Evolutionary conservation across 306 rosid species (phyloP).

Genomic region (Inga leiocalycina): DNA sequence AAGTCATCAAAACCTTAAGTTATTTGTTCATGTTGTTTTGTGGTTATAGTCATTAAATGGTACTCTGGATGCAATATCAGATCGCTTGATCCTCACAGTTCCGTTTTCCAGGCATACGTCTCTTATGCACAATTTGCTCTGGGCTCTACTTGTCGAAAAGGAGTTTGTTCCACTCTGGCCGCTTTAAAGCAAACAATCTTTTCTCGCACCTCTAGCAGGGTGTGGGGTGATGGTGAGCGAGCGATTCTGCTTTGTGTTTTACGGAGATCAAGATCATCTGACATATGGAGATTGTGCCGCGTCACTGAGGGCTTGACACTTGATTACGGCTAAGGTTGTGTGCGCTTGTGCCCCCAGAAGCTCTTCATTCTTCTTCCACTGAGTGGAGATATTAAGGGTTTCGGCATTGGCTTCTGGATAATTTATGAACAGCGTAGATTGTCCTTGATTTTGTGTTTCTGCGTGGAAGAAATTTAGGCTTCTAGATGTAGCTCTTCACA

Average conservation of each 20-base stretch:
- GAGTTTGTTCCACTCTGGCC: conserved; percentile 94
- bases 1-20: not conserved
- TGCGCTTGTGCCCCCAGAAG: conserved; percentile 44
- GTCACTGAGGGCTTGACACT: conserved; percentile 82
- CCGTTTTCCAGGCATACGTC: conserved; percentile 54
- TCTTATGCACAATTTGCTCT: conserved; percentile 53
- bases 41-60: not conserved
- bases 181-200: conserved; percentile 56
- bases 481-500: conserved; percentile 50
- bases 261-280: conserved; percentile 72
- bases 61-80: conserved; percentile 17
- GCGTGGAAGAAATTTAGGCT: conserved; percentile 33
- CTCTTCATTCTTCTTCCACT: conserved; percentile 32
- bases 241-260: conserved; percentile 61
- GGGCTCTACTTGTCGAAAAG: conserved; percentile 52
- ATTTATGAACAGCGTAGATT: conserved; percentile 39
- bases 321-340: conserved; percentile 90
- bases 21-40: conserved; percentile 16
- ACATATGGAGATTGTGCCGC: conserved; percentile 96
- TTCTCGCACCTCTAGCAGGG: conserved; percentile 96
- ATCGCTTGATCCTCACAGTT: conserved; percentile 12
- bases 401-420: conserved; percentile 49
- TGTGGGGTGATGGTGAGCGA: conserved; percentile 86
- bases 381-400: conserved; percentile 28
- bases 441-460: conserved; percentile 37